phyloP scores from a whole-genome alignment of 2,329 filamentous ascomycete species.

The Pseudocercospora cruenta region DNA sequence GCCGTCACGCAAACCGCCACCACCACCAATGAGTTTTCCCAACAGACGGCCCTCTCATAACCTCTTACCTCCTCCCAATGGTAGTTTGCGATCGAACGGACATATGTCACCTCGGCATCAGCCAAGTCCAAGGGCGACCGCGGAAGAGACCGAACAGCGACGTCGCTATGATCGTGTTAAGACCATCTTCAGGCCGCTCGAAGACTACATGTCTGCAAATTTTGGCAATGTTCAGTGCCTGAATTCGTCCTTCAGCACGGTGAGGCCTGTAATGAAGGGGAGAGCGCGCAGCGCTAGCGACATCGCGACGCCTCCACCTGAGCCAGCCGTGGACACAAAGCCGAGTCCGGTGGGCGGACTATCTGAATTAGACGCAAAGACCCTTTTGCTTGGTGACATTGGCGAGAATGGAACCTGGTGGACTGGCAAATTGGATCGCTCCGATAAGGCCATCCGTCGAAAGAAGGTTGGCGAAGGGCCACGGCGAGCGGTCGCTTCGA shows the following conservation, averaged over 20 bases:
- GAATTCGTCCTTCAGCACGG: conserved; percentile 73
- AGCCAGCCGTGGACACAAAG: conserved; percentile 30
- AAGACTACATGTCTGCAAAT: conserved; percentile 73
- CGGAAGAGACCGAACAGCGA: conserved; percentile 32
- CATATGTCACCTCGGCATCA: conserved; percentile 28
- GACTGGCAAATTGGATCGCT: conserved; percentile 59
- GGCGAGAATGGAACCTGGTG: conserved; percentile 84
- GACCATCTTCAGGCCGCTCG: conserved; percentile 72
- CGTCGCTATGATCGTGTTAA: conserved; percentile 48
- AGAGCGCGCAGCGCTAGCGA: conserved; percentile 51
- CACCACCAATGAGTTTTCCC: conserved; percentile 34
- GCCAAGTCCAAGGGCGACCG: conserved; percentile 33
- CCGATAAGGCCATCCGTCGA: conserved; percentile 35
- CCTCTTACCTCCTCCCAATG: conserved; percentile 21
- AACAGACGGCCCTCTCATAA: conserved; percentile 29
- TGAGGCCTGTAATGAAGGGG: conserved; percentile 45
- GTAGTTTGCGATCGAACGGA: conserved; percentile 25
- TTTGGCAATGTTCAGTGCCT: conserved; percentile 72
- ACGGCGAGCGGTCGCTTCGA: conserved; percentile 54
- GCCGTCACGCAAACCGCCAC: conserved; percentile 39
- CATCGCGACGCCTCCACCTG: conserved; percentile 41
- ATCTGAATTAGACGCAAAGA: conserved; percentile 73
- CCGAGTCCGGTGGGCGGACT: conserved; percentile 48
- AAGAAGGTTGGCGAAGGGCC: conserved; percentile 36
- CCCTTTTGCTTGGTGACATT: conserved; percentile 72